These are phyloP conservation scores for Hura crepitans DNA, from an alignment of 441 rosid species.

Conservation along the genomic window DNA sequence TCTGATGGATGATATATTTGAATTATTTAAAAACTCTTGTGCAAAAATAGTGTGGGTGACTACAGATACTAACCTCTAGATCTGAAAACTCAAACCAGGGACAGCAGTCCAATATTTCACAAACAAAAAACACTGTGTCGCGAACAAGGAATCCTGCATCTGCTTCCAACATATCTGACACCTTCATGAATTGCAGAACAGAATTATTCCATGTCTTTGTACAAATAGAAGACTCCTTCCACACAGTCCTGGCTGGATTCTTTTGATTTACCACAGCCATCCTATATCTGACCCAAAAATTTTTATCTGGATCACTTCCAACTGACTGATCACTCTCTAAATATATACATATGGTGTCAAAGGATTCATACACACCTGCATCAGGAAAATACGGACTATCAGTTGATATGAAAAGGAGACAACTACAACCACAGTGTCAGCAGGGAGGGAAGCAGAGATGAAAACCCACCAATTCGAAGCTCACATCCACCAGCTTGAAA, in stretches of 20 bases:
- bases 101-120: slow-evolving; percentile 98
- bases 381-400: slow-evolving; percentile 28
- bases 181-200: slow-evolving; percentile 98
- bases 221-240: slow-evolving; percentile 99
- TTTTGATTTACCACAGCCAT: slow-evolving; percentile 98
- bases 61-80: slow-evolving; percentile 70
- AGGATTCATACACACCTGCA: slow-evolving; percentile 98
- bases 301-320: slow-evolving; percentile 87
- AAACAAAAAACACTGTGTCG: slow-evolving; percentile 94
- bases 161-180: slow-evolving; percentile 94
- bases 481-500: slow-evolving; percentile 98
- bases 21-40: not conserved
- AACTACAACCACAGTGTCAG: slow-evolving; percentile 23
- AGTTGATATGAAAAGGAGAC: slow-evolving; percentile 32
- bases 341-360: slow-evolving; percentile 97
- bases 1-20: not conserved
- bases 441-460: slow-evolving; percentile 21
- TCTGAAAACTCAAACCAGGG: slow-evolving; percentile 99
- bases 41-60: slow-evolving; percentile 8
- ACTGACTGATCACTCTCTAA: slow-evolving; percentile 96
- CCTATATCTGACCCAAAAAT: slow-evolving; percentile 98
- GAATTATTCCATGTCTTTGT: slow-evolving; percentile 99
- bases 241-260: slow-evolving; percentile 84
- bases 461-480: slow-evolving; percentile 89
- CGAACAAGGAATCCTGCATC: slow-evolving; percentile 99